Evolutionary conservation across 371 early-diverging fungal genomes (phyloP).

Genomic region (Chytridiales sp.): DNA sequence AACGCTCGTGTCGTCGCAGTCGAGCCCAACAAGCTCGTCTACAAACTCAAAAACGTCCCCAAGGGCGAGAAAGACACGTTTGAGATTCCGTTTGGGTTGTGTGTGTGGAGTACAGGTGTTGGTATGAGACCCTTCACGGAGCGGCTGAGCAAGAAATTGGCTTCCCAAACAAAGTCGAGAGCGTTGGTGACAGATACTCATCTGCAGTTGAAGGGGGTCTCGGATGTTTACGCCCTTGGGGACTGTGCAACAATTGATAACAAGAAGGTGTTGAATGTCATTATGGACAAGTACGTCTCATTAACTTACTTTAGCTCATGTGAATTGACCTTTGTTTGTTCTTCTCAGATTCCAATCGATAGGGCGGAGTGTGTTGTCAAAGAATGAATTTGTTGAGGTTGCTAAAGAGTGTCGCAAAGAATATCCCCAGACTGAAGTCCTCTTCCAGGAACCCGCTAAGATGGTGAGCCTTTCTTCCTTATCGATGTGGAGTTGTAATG

Average conservation of each 20-base stretch:
- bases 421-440: slow-evolving; percentile 58
- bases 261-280: slow-evolving; percentile 54
- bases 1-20: slow-evolving; percentile 38
- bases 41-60: slow-evolving; percentile 25
- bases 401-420: slow-evolving; percentile 43
- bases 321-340: background rate
- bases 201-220: slow-evolving; percentile 30
- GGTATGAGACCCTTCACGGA: slow-evolving; percentile 11
- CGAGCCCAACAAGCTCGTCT: slow-evolving; percentile 33
- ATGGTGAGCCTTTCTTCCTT: slow-evolving; percentile 1
- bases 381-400: slow-evolving; percentile 49
- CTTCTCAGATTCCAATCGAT: slow-evolving; percentile 10
- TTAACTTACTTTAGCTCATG: background rate
- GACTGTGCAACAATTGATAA: slow-evolving; percentile 60
- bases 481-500: background rate
- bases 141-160: background rate
- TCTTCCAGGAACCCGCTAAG: slow-evolving; percentile 49
- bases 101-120: slow-evolving; percentile 36
- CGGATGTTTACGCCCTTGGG: slow-evolving; percentile 42
- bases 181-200: slow-evolving; percentile 35
- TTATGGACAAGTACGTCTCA: slow-evolving; percentile 16
- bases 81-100: slow-evolving; percentile 40
- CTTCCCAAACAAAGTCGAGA: slow-evolving; percentile 46
- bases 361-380: slow-evolving; percentile 56
- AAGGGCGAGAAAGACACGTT: slow-evolving; percentile 18